These are phyloP conservation scores for Neopestalotiopsis sp. DNA, from an alignment of 2,329 filamentous ascomycete species.

Conservation along the genomic window DNA sequence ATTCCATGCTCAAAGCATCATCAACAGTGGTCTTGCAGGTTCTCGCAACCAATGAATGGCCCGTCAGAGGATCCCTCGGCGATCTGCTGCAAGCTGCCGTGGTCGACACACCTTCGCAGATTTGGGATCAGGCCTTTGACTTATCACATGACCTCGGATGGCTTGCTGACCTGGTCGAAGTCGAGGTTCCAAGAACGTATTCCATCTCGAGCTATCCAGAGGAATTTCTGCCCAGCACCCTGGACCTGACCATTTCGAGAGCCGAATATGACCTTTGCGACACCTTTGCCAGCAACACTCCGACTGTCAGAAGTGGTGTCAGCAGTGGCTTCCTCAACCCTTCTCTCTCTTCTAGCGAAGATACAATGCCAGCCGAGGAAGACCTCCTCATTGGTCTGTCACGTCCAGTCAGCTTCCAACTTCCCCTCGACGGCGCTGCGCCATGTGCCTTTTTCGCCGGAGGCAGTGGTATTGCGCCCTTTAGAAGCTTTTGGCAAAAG, in stretches of 20 bases:
- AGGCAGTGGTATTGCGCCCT: conserved; percentile 59
- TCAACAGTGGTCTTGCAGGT: conserved; percentile 56
- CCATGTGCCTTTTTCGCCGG: conserved; percentile 60
- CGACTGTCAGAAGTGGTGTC: conserved; percentile 49
- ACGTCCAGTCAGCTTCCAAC: conserved; percentile 55
- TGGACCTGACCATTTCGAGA: conserved; percentile 58
- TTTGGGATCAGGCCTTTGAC: conserved; percentile 58
- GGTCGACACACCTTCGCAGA: conserved; percentile 50
- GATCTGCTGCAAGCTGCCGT: conserved; percentile 56
- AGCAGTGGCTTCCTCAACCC: conserved; percentile 62
- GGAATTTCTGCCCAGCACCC: conserved; percentile 54
- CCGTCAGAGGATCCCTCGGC: conserved; percentile 54
- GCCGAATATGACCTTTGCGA: conserved; percentile 55
- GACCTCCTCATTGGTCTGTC: conserved; percentile 59
- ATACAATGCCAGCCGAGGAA: conserved; percentile 47
- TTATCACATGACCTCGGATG: conserved; percentile 48
- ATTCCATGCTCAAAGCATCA: conserved; percentile 53
- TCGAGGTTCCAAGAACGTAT: conserved; percentile 59
- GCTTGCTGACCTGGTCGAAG: conserved; percentile 51
- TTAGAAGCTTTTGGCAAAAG: conserved; percentile 60
- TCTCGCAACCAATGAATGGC: conserved; percentile 56
- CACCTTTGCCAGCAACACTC: conserved; percentile 41
- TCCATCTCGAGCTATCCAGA: conserved; percentile 57
- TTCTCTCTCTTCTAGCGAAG: conserved; percentile 42
- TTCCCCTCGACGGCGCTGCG: conserved; percentile 54